These are phyloP conservation scores for Nitzschia sp. DNA, from an alignment of 108 stramenopile genomes.

Conservation along the genomic window DNA sequence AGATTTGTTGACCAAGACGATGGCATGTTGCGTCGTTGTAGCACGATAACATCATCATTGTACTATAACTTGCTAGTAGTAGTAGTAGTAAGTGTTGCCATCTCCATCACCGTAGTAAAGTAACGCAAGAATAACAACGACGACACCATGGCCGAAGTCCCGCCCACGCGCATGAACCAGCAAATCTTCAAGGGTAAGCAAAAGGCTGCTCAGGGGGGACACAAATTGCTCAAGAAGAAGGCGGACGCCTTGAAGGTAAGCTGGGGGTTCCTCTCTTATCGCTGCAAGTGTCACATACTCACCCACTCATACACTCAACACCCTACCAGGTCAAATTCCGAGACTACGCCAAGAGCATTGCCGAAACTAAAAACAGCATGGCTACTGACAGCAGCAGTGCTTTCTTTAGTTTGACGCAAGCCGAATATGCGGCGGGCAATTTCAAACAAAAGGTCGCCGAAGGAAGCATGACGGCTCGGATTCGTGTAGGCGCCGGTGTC, in stretches of 20 bases:
- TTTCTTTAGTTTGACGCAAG: conserved; percentile 95
- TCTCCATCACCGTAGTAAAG: no score
- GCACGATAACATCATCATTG: no score
- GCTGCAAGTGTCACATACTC: background rate
- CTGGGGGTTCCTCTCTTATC: background rate
- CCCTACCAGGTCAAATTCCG: conserved; percentile 85
- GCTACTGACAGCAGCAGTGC: conserved; percentile 79
- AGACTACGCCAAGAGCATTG: conserved; percentile 95
- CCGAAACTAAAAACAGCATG: conserved; percentile 93
- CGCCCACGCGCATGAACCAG: conserved; percentile 98
- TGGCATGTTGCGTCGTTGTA: no score
- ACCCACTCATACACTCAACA: background rate
- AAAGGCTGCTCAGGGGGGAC: conserved; percentile 93
- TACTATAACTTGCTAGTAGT: no score
- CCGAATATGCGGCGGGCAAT: conserved; percentile 98
- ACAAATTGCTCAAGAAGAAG: conserved; percentile 96
- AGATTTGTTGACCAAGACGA: no score
- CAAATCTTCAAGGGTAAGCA: conserved; percentile 95
- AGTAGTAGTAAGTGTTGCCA: no score
- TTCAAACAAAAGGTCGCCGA: conserved; percentile 95
- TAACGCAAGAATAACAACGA: no score
- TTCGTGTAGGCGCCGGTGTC: conserved; percentile 86
- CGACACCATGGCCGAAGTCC: conserved; percentile 79
- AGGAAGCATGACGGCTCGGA: conserved; percentile 82
- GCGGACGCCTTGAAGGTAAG: conserved; percentile 95